Evolutionary conservation across 164 flowering plant genomes (phyloP).

Genomic region (Sedum album): DNA sequence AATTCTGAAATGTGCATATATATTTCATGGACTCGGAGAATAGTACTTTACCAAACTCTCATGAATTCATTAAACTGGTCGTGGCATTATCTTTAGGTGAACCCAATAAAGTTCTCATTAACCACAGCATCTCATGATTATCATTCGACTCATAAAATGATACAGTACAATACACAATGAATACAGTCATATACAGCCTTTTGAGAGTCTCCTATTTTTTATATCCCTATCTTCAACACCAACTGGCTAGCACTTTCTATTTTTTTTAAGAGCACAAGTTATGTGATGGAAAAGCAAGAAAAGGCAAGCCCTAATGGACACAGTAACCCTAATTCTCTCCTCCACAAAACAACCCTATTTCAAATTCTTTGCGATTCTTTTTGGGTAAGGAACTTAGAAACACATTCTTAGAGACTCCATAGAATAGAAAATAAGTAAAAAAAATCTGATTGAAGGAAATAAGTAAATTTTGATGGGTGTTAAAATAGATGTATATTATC

Average conservation of each 20-base stretch:
- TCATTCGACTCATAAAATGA: background rate
- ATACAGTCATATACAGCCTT: conserved; percentile 4
- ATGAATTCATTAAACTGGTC: too few species aligned
- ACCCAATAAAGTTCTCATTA: background rate
- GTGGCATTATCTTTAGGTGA: background rate
- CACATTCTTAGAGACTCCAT: too few species aligned
- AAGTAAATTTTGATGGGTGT: too few species aligned
- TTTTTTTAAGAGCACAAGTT: background rate
- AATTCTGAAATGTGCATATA: too few species aligned
- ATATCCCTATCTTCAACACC: background rate
- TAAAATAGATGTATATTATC: too few species aligned
- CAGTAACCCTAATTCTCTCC: background rate
- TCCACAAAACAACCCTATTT: too few species aligned
- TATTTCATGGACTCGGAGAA: too few species aligned
- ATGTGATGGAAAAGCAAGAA: background rate
- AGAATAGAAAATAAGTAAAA: too few species aligned
- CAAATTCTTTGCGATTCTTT: background rate
- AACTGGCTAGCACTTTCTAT: background rate
- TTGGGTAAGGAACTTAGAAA: too few species aligned
- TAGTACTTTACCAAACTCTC: too few species aligned
- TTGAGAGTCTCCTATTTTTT: background rate
- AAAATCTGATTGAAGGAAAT: too few species aligned
- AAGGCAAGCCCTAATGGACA: background rate
- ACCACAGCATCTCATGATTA: background rate
- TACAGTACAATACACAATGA: too few species aligned